phyloP scores from a whole-genome alignment of 441 rosid species.

The Populus hybrid region DNA sequence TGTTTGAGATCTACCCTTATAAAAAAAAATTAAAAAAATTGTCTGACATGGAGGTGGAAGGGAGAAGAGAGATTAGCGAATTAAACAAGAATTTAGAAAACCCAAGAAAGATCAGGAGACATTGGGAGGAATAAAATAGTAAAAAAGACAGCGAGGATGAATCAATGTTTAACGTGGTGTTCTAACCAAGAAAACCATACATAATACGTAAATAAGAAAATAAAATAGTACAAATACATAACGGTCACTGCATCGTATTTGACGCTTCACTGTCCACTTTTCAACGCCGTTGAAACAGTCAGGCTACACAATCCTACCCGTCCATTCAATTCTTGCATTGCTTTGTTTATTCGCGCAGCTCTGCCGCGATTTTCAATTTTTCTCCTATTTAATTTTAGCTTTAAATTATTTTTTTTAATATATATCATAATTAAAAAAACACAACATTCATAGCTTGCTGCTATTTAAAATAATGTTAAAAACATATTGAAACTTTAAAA shows the following conservation, averaged over 20 bases:
- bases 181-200: background rate
- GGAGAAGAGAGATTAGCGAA: too few species aligned
- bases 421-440: too few species aligned
- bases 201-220: background rate
- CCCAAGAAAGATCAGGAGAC: too few species aligned
- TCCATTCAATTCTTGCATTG: background rate
- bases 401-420: too few species aligned
- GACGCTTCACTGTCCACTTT: background rate
- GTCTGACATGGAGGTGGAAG: too few species aligned
- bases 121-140: background rate
- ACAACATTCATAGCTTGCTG: too few species aligned
- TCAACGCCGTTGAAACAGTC: background rate
- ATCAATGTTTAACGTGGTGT: background rate
- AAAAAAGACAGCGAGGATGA: background rate
- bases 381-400: too few species aligned
- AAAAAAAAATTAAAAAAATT: too few species aligned
- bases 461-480: too few species aligned
- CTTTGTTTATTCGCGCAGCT: too few species aligned
- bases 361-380: too few species aligned
- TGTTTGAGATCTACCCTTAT: too few species aligned
- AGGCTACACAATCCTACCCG: background rate
- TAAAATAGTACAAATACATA: constrained; percentile 6
- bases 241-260: constrained; percentile 28
- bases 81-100: background rate
- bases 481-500: rapidly evolving